Evolutionary conservation across 2,329 filamentous ascomycete species (phyloP).

Genomic region (Mycosphaerella arachidis): DNA sequence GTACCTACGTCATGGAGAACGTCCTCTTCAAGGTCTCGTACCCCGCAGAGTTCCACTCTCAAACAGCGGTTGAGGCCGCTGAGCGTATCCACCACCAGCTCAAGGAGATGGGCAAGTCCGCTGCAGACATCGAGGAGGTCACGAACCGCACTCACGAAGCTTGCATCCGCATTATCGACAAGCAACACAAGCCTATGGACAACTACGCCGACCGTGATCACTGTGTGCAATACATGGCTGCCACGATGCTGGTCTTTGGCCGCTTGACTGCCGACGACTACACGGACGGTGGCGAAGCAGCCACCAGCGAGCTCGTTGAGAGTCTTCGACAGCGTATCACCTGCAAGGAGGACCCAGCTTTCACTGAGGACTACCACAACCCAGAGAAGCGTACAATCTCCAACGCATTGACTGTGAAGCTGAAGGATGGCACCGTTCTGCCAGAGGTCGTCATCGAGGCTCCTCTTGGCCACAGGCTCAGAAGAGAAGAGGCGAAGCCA

Average conservation of each 20-base stretch:
- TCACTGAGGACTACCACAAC: constrained; percentile 94
- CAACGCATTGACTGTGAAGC: constrained; percentile 89
- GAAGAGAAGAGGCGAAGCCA: constrained; percentile 90
- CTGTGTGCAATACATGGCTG: constrained; percentile 99
- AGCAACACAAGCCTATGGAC: constrained; percentile 99
- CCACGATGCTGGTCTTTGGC: constrained; percentile 92
- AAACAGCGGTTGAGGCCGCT: constrained; percentile 93
- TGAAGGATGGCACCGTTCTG: constrained; percentile 89
- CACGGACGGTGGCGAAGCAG: constrained; percentile 85
- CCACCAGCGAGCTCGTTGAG: constrained; percentile 83
- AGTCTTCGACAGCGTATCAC: constrained; percentile 87
- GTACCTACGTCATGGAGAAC: constrained; percentile 99
- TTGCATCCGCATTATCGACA: constrained; percentile 98
- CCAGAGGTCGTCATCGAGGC: constrained; percentile 91
- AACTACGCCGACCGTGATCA: constrained; percentile 99
- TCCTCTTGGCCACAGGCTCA: constrained; percentile 83
- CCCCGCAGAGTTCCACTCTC: constrained; percentile 96
- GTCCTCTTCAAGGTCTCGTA: constrained; percentile 99
- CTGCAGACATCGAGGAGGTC: constrained; percentile 87
- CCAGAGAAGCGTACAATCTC: constrained; percentile 90
- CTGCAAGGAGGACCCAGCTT: constrained; percentile 87
- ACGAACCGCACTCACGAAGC: constrained; percentile 97
- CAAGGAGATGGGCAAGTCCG: constrained; percentile 78
- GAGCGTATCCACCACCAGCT: constrained; percentile 83
- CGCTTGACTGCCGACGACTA: constrained; percentile 93